Percentiles rank a stretch among this genome's conserved stretches.
phyloP scores from a whole-genome alignment of 371 early-diverging fungal genomes.

The Paraphysoderma sedebokerense region DNA sequence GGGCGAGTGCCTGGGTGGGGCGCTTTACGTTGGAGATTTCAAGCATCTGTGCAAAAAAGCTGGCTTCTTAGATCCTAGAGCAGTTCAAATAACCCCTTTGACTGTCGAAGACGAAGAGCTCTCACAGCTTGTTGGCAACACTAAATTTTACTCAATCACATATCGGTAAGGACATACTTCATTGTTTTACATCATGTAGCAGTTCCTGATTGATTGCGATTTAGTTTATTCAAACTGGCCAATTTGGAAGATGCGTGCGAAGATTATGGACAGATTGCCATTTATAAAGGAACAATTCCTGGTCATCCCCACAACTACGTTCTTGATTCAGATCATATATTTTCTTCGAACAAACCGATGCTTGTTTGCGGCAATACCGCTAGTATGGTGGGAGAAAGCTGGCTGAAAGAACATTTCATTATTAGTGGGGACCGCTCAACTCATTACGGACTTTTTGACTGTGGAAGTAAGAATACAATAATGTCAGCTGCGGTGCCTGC shows the following conservation, averaged over 20 bases:
- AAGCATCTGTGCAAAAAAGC: slow-evolving; percentile 16
- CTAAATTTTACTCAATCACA: slow-evolving; percentile 23
- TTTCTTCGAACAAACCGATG: slow-evolving; percentile 14
- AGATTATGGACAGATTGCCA: slow-evolving; percentile 22
- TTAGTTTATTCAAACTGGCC: slow-evolving; percentile 18
- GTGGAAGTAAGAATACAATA: no score
- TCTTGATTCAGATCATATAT: slow-evolving; percentile 15
- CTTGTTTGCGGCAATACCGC: slow-evolving; percentile 23
- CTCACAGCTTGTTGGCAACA: slow-evolving; percentile 17
- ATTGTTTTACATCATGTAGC: no score
- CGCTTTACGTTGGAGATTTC: slow-evolving; percentile 21
- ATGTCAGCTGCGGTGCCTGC: no score
- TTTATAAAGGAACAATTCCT: slow-evolving; percentile 19
- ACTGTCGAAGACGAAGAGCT: slow-evolving; percentile 19
- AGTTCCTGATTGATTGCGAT: no score
- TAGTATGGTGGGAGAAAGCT: slow-evolving; percentile 16
- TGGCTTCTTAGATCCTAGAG: slow-evolving; percentile 18
- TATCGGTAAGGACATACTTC: no score
- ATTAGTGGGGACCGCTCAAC: slow-evolving; percentile 18
- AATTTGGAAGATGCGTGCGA: slow-evolving; percentile 19
- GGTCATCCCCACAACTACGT: slow-evolving; percentile 13
- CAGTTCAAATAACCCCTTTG: slow-evolving; percentile 16
- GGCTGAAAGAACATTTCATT: slow-evolving; percentile 17
- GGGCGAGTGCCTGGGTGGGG: slow-evolving; percentile 24
- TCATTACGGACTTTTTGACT: slow-evolving; percentile 19